Base-by-base conservation (phyloP, 1,139 yeast genomes). In the Suhomyces yuchorum region DNA sequence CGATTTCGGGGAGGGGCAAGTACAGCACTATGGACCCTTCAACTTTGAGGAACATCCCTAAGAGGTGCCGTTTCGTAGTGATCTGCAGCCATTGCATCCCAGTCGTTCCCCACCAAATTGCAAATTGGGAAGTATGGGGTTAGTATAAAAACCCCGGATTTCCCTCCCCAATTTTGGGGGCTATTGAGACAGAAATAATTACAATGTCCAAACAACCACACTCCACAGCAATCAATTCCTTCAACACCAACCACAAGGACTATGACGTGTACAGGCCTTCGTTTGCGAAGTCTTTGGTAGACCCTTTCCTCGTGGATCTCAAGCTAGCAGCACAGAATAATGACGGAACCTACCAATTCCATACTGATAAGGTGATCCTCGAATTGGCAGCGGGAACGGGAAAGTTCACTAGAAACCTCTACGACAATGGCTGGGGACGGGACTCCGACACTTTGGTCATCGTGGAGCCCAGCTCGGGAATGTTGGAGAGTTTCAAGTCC, bases 321-420 rank as follows among this genome's bases (percentile, higher is more conserved):
- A 65, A 62, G 0, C 58, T 82, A 19, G 56, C 61, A 4, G 45
- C 56, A 0, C 41, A 51, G 19, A 50, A 51, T 8, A 17, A 40
- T 4, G 46, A 33, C 17, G 39, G 30, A 11, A 49, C 48, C 14
- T 59, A 55, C 30, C 42, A 47, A 2, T 60, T 54, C 49, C 40
- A 54, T 15, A 65, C 63, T 17, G 53, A 61, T 11, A 72, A 68
- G 45, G 55, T 47, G 11, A 63, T 83, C 12, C 62, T 83, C 26
- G 89, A 84, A 51, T 59, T 84, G 26, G 89, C 86, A 1, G 77
- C 81, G 14, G 89, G 89, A 0, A 84, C 88, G 0, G 88, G 88
- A 3, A 83, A 82, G 55, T 84, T 83, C 67, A 84, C 89, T 8
- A 65, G 63, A 33, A 67, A 75, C 40, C 66, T 84, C 32, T 67